Conservation (phyloP, 176 grass and related monocot genomes). For the Carex myosuroides region DNA sequence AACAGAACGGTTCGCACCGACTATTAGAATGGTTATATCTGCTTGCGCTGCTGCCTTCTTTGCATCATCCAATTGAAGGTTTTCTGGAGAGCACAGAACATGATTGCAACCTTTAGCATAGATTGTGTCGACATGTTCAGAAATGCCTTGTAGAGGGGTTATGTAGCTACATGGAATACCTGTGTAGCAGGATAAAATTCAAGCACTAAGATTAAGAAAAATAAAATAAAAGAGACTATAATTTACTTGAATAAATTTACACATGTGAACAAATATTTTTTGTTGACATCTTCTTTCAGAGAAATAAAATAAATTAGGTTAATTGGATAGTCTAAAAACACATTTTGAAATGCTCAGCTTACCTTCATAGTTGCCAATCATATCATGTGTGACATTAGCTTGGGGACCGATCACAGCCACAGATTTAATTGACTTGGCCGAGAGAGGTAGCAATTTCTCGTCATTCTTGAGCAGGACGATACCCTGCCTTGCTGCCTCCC, state of each 20-base stretch:
- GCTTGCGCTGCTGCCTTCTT: constrained; percentile 46
- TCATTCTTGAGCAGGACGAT: constrained; percentile 89
- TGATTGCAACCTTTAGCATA: constrained; percentile 62
- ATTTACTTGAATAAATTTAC: not conserved
- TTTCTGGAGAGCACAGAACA: constrained; percentile 43
- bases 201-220: not conserved
- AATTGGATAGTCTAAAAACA: not conserved
- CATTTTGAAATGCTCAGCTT: not conserved
- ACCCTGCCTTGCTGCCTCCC: constrained; percentile 71
- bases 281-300: not conserved
- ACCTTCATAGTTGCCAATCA: constrained; percentile 97
- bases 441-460: constrained; percentile 48
- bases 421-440: constrained; percentile 33
- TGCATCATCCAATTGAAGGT: constrained; percentile 44
- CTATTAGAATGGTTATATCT: constrained; percentile 68
- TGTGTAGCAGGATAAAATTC: constrained; percentile 5
- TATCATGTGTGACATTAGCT: constrained; percentile 67
- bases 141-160: constrained; percentile 69
- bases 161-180: constrained; percentile 72
- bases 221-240: not conserved
- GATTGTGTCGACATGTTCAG: constrained; percentile 35
- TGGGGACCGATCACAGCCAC: constrained; percentile 86
- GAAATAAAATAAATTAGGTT: not conserved
- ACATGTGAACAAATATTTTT: not conserved
- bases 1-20: constrained; percentile 57